Conservation (phyloP, 176 grass and related monocot genomes). For the Lolium perenne region DNA sequence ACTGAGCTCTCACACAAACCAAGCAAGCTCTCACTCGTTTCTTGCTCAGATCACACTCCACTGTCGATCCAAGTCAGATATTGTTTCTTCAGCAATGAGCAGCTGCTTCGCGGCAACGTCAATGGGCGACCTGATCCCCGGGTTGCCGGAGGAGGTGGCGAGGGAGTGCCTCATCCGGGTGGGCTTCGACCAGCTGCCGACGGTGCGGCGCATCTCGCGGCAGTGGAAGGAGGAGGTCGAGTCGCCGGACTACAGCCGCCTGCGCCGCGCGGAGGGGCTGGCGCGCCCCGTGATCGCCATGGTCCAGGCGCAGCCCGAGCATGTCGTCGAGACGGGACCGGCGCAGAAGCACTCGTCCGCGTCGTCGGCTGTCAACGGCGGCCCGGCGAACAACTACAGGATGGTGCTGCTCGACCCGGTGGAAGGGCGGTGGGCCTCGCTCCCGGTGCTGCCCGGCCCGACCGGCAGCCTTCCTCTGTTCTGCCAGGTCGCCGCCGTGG, state of each 20-base stretch:
- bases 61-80: background rate
- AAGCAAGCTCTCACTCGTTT: background rate
- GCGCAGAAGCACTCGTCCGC: slow-evolving; percentile 28
- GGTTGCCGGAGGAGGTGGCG: slow-evolving; percentile 83
- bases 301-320: slow-evolving; percentile 43
- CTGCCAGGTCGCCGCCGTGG: slow-evolving; percentile 71
- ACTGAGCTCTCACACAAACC: background rate
- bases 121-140: slow-evolving; percentile 74
- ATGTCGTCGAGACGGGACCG: background rate
- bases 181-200: slow-evolving; percentile 65
- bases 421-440: slow-evolving; percentile 49
- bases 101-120: background rate
- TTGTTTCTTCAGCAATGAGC: background rate
- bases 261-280: slow-evolving; percentile 51
- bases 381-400: slow-evolving; percentile 50
- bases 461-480: slow-evolving; percentile 72
- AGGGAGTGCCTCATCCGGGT: slow-evolving; percentile 92
- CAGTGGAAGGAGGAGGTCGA: slow-evolving; percentile 79
- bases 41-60: background rate
- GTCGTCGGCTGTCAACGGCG: slow-evolving; percentile 17
- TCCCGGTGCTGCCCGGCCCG: slow-evolving; percentile 47
- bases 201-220: slow-evolving; percentile 68
- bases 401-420: slow-evolving; percentile 55
- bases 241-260: slow-evolving; percentile 54
- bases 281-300: slow-evolving; percentile 41